These are phyloP conservation scores for Salix exigua DNA, from an alignment of 345 rosid species.

Conservation along the genomic window DNA sequence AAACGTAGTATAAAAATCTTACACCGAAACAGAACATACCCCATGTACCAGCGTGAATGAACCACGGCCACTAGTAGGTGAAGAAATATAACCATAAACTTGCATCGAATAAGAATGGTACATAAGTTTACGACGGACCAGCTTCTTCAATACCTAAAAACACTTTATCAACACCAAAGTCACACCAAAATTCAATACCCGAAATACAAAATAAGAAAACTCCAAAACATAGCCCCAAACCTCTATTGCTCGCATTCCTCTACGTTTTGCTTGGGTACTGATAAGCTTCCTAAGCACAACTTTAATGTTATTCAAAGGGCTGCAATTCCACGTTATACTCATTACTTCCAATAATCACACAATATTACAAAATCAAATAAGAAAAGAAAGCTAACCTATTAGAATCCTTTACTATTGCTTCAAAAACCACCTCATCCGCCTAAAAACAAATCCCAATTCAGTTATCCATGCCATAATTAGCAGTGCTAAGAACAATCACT, in stretches of 20 bases:
- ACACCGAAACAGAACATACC: neutral
- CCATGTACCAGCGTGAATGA: neutral
- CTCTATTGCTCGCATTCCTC: conserved; percentile 90
- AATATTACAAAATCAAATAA: conserved; percentile 6
- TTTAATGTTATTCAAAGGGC: conserved; percentile 71
- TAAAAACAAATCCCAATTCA: conserved; percentile 24
- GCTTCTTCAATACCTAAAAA: conserved; percentile 75
- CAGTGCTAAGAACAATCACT: neutral
- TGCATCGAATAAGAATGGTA: conserved; percentile 95
- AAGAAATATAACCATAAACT: conserved; percentile 26
- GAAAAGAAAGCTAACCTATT: conserved; percentile 45
- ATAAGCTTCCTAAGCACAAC: conserved; percentile 75
- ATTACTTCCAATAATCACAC: conserved; percentile 8
- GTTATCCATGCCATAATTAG: neutral
- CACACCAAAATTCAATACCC: neutral
- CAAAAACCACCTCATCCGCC: conserved; percentile 84
- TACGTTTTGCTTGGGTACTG: conserved; percentile 71
- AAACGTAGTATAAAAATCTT: neutral
- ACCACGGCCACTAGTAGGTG: neutral
- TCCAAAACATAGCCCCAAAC: conserved; percentile 29
- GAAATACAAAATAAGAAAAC: neutral
- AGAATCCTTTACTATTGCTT: conserved; percentile 70
- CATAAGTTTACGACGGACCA: conserved; percentile 65
- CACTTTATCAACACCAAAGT: conserved; percentile 9
- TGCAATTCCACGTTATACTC: conserved; percentile 42